Evolutionary conservation across 352 stramenopile species (phyloP), one percentile per base, ranked within the genome.

Genomic region (Globisporangium lucens): DNA sequence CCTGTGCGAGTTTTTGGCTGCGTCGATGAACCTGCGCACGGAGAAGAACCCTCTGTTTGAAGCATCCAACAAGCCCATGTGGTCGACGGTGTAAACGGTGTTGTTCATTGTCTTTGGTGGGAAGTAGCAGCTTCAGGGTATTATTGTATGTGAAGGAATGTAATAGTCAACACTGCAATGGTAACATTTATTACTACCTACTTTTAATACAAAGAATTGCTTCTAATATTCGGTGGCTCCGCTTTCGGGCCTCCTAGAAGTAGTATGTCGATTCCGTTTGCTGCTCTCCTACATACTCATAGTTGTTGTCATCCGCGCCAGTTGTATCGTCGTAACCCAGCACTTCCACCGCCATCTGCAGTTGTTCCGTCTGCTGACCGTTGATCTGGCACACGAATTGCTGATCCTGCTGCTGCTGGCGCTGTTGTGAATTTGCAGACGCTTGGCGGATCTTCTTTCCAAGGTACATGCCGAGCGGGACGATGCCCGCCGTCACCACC

Each of bases 11-110:
- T 63, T 87, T 9, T 63, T 87, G 8, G 69, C 75, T 1, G 79
- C 77, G 4, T 83, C 77, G 6, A 87, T 87, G 75, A 87, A 87
- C 55, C 65, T 87, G 62, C 79, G 77, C 53, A 79, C 74, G 1
- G 79, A 87, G 61, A 83, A 82, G 63, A 85, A 73, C 41, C 38
- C 66, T n/a, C 61, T 79, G 15, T 78, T 80, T 30, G 75, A 82
- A 43, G 63, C 71, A 10, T 68, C 74, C 43, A 85, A 68, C 68
- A 85, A 83, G 63, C 75, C 77, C 2, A 77, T 85, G 74, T 83
- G 75, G 79, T 83, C 79, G 13, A 87, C 77, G 1, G 79, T 87
- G 24, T 87, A 63, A 55, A 9, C 13, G 12, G 5, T n/a, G 41
- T 3, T 24, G 43, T 5, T 22, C 43, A 4, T 3, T 46, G 4